These are phyloP conservation scores for Kwoniella europaea DNA, from an alignment of 768 basidiomycete species.

Conservation along the genomic window DNA sequence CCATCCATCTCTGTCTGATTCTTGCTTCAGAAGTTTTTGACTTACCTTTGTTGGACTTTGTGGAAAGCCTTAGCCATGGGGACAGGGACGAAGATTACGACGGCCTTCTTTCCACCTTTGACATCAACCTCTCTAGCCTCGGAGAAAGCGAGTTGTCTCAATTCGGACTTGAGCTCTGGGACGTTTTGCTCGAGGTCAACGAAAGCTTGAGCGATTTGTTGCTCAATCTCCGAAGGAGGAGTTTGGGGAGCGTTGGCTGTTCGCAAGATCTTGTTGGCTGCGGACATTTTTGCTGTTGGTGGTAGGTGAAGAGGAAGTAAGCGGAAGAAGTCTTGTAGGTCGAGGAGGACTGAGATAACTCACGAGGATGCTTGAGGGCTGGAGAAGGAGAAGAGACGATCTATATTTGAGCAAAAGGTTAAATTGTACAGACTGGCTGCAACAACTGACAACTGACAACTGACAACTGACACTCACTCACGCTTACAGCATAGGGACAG, in stretches of 20 bases:
- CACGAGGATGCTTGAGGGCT: conserved; percentile 28
- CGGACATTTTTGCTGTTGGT: conserved; percentile 44
- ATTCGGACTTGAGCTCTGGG: conserved; percentile 95
- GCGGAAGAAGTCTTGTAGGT: not conserved
- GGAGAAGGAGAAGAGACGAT: conserved; percentile 4
- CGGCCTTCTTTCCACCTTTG: conserved; percentile 98
- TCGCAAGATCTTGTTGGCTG: conserved; percentile 78
- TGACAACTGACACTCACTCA: not conserved
- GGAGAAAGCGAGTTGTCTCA: conserved; percentile 93
- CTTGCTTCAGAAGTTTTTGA: conserved; percentile 13
- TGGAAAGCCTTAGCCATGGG: conserved; percentile 98
- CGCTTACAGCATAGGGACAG: no score
- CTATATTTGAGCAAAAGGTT: not conserved
- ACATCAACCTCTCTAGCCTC: conserved; percentile 99
- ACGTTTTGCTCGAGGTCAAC: conserved; percentile 98
- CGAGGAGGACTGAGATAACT: not conserved
- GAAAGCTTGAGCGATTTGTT: conserved; percentile 94
- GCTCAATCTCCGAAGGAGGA: conserved; percentile 91
- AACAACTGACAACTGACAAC: not conserved
- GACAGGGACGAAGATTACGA: conserved; percentile 96
- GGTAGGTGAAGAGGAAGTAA: conserved; percentile 7
- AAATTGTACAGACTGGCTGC: not conserved
- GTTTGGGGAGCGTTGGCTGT: conserved; percentile 93
- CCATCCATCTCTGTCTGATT: not conserved
- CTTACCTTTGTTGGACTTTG: conserved; percentile 93